Conservation (phyloP, 371 early-diverging fungal genomes). For the Rhizopus stolonifer region DNA sequence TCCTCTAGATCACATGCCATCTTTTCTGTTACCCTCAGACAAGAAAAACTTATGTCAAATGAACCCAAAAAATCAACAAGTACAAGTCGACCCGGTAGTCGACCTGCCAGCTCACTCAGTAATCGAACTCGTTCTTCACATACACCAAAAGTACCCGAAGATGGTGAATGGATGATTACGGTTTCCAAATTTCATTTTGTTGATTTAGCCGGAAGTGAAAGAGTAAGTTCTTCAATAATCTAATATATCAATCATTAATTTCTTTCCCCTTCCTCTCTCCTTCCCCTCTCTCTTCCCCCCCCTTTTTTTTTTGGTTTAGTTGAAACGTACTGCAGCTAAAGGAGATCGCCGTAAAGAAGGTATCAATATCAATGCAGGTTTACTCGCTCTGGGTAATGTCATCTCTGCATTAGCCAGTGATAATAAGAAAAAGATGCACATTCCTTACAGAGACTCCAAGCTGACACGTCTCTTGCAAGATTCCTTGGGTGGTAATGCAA, state of each 20-base stretch:
- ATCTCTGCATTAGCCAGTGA: slow-evolving; percentile 97
- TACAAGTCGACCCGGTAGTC: slow-evolving; percentile 12
- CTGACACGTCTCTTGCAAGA: slow-evolving; percentile 96
- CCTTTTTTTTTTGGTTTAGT: no score
- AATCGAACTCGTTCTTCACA: slow-evolving; percentile 10
- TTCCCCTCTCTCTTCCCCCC: no score
- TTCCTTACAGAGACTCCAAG: slow-evolving; percentile 98
- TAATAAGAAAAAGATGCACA: slow-evolving; percentile 57
- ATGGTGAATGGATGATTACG: slow-evolving; percentile 57
- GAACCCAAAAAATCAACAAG: background rate
- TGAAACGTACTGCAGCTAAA: slow-evolving; percentile 93
- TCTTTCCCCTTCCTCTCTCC: no score
- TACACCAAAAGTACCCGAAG: slow-evolving; percentile 21
- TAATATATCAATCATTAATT: no score
- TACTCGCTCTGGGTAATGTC: slow-evolving; percentile 98
- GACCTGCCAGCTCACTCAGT: slow-evolving; percentile 25
- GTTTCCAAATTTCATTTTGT: slow-evolving; percentile 98
- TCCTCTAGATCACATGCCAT: slow-evolving; percentile 98
- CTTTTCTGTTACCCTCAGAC: slow-evolving; percentile 82
- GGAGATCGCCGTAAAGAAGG: slow-evolving; percentile 97
- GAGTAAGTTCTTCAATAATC: slow-evolving; percentile 57
- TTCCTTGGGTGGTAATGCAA: slow-evolving; percentile 92
- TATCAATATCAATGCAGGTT: slow-evolving; percentile 97
- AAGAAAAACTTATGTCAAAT: slow-evolving; percentile 54
- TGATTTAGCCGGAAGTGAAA: slow-evolving; percentile 99